A percentile compares a stretch with the other conserved stretches of the same genome.
These are phyloP conservation scores for Salicornia ramosissima DNA, from an alignment of 148 eudicot genomes.

Conservation along the genomic window DNA sequence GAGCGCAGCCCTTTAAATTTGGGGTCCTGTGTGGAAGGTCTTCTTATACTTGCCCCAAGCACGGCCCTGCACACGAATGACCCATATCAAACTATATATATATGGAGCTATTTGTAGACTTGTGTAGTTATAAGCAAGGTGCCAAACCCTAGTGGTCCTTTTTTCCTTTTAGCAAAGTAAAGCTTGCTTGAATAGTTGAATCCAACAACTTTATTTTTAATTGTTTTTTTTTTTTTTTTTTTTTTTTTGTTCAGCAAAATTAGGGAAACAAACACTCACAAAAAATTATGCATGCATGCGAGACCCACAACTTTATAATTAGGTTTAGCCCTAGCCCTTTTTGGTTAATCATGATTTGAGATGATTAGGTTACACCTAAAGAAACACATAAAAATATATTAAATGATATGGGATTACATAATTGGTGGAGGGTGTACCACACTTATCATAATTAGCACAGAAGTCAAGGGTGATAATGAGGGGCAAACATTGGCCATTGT, in stretches of 20 bases:
- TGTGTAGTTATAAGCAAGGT: too few relatives aligned
- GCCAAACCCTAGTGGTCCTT: too few relatives aligned
- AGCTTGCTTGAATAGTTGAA: too few relatives aligned
- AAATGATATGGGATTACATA: background rate
- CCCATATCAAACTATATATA: too few relatives aligned
- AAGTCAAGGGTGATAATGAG: conserved; percentile 8
- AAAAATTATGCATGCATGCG: background rate
- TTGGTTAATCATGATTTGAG: conserved; percentile 1
- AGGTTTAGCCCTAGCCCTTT: background rate
- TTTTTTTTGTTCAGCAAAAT: background rate
- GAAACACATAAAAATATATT: background rate
- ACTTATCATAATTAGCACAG: conserved; percentile 9
- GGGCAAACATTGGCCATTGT: background rate
- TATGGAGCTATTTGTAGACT: too few relatives aligned
- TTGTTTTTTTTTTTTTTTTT: too few relatives aligned
- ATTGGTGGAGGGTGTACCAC: background rate
- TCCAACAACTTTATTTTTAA: too few relatives aligned
- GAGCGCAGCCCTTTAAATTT: too few relatives aligned
- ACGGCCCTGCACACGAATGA: too few relatives aligned
- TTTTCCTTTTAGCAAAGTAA: too few relatives aligned
- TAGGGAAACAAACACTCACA: background rate
- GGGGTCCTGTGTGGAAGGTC: too few relatives aligned
- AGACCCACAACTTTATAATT: conserved; percentile 10
- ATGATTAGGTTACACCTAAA: conserved; percentile 6
- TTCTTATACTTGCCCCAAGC: too few relatives aligned